phyloP scores from a whole-genome alignment of 2,329 filamentous ascomycete genomes.

The Arachnopeziza araneosa region DNA sequence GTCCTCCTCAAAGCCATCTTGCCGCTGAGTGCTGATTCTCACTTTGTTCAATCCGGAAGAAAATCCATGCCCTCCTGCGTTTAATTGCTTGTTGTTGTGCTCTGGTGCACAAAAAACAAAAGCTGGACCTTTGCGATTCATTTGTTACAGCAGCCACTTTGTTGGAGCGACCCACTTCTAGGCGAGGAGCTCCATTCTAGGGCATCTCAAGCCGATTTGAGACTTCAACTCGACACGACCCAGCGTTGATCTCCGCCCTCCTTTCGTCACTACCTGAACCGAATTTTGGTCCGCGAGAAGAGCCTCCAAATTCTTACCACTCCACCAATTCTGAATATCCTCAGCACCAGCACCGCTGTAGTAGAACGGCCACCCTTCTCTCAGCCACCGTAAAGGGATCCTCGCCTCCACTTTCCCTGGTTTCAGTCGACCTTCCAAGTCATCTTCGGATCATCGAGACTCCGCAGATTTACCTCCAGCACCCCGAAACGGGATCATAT shows the following conservation, averaged over 20 bases:
- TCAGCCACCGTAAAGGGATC: not conserved
- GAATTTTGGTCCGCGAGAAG: not conserved
- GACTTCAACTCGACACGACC: constrained; percentile 6
- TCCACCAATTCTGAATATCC: not conserved
- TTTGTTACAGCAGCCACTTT: not conserved
- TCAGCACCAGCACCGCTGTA: not conserved
- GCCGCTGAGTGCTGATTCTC: too few species aligned
- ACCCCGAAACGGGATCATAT: not conserved
- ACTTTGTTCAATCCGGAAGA: not conserved
- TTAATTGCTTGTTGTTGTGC: not conserved
- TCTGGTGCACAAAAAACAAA: not conserved
- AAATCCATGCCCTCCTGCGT: not conserved
- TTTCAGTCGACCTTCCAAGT: constrained; percentile 11
- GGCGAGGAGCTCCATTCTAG: not conserved
- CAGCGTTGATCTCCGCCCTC: not conserved
- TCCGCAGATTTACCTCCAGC: constrained; percentile 7
- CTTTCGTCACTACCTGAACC: not conserved
- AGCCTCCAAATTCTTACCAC: too few species aligned
- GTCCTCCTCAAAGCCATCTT: not conserved
- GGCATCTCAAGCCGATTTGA: constrained; percentile 3
- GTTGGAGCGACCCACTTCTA: too few species aligned
- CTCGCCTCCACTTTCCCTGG: constrained; percentile 2
- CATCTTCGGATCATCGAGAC: constrained; percentile 15
- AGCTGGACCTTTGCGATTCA: not conserved
- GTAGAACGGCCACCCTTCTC: not conserved